Evolutionary conservation across 495 filamentous ascomycete species (phyloP).

Genomic region (Pyronema omphalodes): DNA sequence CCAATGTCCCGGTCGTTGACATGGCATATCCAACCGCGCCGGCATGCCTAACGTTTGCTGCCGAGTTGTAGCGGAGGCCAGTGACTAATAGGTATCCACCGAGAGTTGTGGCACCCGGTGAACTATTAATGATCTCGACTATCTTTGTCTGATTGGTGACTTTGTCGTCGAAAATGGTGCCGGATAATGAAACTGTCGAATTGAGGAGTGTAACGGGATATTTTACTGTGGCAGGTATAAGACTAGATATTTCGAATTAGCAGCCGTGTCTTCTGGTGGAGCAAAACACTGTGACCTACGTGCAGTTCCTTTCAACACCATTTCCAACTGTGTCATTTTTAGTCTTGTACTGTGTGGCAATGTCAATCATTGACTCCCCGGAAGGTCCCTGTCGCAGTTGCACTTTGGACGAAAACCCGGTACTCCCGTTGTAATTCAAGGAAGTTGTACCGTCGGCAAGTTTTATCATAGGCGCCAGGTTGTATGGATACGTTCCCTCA

Average conservation of each 20-base stretch:
- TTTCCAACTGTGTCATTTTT: background rate
- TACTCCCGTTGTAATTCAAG: background rate
- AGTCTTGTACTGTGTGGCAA: conserved; percentile 3
- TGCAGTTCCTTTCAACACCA: conserved; percentile 2
- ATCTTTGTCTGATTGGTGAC: background rate
- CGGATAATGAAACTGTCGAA: conserved; percentile 1
- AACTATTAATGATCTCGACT: background rate
- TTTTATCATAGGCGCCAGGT: background rate
- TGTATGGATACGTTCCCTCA: conserved; percentile 1
- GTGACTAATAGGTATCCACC: conserved; percentile 4
- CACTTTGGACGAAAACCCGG: conserved; percentile 3
- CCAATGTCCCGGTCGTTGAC: conserved; percentile 1
- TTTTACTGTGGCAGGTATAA: conserved; percentile 1
- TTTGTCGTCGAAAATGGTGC: background rate
- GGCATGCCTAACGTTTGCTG: background rate
- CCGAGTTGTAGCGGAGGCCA: conserved; percentile 4
- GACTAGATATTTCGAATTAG: background rate
- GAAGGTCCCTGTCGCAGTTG: background rate
- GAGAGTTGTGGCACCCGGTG: background rate
- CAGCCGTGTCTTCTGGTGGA: background rate
- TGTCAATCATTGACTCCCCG: background rate
- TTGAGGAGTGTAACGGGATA: conserved; percentile 1
- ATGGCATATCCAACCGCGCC: background rate
- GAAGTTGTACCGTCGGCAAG: background rate
- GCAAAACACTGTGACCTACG: background rate